These are phyloP conservation scores for Diaporthe amygdali DNA, from an alignment of 2,329 filamentous ascomycete genomes.

Conservation along the genomic window DNA sequence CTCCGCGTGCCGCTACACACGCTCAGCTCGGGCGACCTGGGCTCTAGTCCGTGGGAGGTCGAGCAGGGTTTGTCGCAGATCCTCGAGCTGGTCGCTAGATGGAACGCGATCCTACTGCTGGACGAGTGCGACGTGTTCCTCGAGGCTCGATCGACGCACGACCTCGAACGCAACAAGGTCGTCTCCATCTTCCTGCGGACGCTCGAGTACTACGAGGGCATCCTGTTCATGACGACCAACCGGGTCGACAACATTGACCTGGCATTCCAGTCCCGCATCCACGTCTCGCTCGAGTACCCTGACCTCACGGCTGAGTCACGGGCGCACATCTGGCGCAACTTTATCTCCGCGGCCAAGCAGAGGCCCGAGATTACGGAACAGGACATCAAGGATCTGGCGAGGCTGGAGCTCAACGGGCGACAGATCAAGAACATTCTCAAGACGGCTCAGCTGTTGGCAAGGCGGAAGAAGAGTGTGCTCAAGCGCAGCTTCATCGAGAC, in stretches of 20 bases:
- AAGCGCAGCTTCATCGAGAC: slow-evolving; percentile 36
- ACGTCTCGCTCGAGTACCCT: slow-evolving; percentile 53
- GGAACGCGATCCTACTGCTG: slow-evolving; percentile 74
- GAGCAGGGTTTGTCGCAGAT: slow-evolving; percentile 71
- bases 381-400: slow-evolving; percentile 44
- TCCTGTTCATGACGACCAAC: slow-evolving; percentile 56
- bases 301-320: slow-evolving; percentile 43
- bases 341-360: slow-evolving; percentile 39
- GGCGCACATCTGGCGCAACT: slow-evolving; percentile 44
- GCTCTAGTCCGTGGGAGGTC: slow-evolving; percentile 67
- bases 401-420: slow-evolving; percentile 40
- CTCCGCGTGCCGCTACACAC: slow-evolving; percentile 55
- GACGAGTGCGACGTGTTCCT: slow-evolving; percentile 74
- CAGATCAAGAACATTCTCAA: slow-evolving; percentile 45
- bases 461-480: slow-evolving; percentile 40
- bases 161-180: slow-evolving; percentile 46
- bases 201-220: slow-evolving; percentile 54
- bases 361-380: slow-evolving; percentile 34
- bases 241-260: slow-evolving; percentile 49
- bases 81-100: slow-evolving; percentile 74
- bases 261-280: slow-evolving; percentile 54
- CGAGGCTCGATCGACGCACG: slow-evolving; percentile 33
- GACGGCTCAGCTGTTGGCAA: slow-evolving; percentile 37
- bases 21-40: slow-evolving; percentile 71
- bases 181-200: slow-evolving; percentile 46